Base-by-base conservation (phyloP, 805 yeast genomes). In the Metschnikowia lunata region DNA sequence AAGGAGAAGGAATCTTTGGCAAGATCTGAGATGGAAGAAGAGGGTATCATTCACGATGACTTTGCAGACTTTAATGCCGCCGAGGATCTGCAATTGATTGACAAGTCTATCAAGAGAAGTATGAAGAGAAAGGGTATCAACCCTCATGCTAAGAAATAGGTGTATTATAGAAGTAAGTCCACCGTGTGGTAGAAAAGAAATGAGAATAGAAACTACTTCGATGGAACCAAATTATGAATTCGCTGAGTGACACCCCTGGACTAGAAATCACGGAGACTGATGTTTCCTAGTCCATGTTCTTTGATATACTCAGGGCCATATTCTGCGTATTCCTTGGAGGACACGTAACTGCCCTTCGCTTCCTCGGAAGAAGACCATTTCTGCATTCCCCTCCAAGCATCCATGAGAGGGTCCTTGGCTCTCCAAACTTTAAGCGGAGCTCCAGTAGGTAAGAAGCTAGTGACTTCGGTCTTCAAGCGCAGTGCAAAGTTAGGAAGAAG, bases 361-460 rank as follows among this genome's bases (percentile, higher is more conserved):
- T 72, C 79, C 1, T 64, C 72, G 18, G 75, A 71, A 3, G 56
- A 55, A 6, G 90, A 70, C 86, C 96, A 87, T 56, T 77, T 76
- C 10, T 87, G 82, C 95, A 93, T 89, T 27, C 99, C 99, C 56
- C 73, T 82, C 98, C 99, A 93, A 1, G 97, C 79, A 62, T 91
- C 99, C 28, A 78, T 57, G 1, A 78, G 53, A 1, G 96, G 91
- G 60, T 87, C 81, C 2, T 63, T 51, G 0, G 96, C 93, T 13
- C 65, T 58, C 43, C 83, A 67, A 1, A 90, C 84, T 6, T 71
- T 65, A 30, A 90, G 64, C 0, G 78, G 75, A 0, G 85, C 67
- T 1, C 78, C 84, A 1, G 73, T 74, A 0, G 98, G 98, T 41
- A 93, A 66, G 47, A 85, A 77, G 8, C 79, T 66, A 11, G 78